These are phyloP conservation scores for Pythium brachiatum DNA, from an alignment of 352 stramenopile genomes.

Conservation along the genomic window DNA sequence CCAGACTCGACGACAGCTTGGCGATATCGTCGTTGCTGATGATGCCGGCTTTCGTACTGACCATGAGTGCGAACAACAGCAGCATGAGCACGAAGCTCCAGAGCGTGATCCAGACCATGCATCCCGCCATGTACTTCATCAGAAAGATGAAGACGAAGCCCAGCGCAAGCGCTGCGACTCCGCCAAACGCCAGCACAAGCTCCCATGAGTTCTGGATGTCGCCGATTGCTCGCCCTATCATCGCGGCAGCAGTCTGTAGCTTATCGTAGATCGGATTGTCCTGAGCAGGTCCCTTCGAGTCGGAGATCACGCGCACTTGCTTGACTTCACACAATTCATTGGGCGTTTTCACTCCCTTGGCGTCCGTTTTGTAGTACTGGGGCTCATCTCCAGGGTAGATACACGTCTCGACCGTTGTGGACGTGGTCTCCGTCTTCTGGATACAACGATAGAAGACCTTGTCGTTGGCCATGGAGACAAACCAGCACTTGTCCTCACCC, in stretches of 20 bases:
- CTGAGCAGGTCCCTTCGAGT: conserved; percentile 55
- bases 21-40: conserved; percentile 59
- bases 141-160: conserved; percentile 68
- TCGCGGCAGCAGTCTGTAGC: conserved; percentile 51
- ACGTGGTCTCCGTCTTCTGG: conserved; percentile 58
- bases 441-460: conserved; percentile 81
- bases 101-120: conserved; percentile 78
- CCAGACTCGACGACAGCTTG: conserved; percentile 38
- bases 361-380: conserved; percentile 60
- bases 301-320: conserved; percentile 48
- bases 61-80: conserved; percentile 67
- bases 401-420: conserved; percentile 63
- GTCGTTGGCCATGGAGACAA: conserved; percentile 60
- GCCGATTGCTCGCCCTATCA: conserved; percentile 63
- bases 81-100: conserved; percentile 55
- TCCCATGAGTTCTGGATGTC: conserved; percentile 66
- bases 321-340: conserved; percentile 81
- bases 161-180: conserved; percentile 42
- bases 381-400: conserved; percentile 60
- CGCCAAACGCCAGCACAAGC: conserved; percentile 57
- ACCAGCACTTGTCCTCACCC: conserved; percentile 49
- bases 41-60: conserved; percentile 74
- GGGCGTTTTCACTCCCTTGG: conserved; percentile 41
- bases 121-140: conserved; percentile 70
- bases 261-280: conserved; percentile 76